A percentile compares a stretch with the other conserved stretches of the same genome.
phyloP scores from a whole-genome alignment of 2,329 filamentous ascomycete genomes.

The Pyrenophora teres region DNA sequence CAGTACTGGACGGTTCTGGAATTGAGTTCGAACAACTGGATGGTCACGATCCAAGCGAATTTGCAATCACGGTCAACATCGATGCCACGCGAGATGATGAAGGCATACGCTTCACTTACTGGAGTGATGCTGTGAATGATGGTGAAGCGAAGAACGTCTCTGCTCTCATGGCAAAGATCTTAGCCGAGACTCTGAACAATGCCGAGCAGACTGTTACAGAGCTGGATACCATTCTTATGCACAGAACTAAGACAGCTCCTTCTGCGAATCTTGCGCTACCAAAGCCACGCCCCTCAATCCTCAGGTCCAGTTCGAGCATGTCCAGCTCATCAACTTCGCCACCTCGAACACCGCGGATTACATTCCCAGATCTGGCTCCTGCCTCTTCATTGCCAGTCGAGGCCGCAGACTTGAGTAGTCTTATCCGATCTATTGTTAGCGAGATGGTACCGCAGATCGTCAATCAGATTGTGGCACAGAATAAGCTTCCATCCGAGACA shows the following conservation, averaged over 20 bases:
- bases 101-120: conserved; percentile 38
- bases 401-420: conserved; percentile 33
- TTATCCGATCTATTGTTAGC: conserved; percentile 40
- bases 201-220: conserved; percentile 33
- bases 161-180: conserved; percentile 31
- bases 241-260: conserved; percentile 9
- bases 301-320: conserved; percentile 6
- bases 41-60: conserved; percentile 41
- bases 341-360: conserved; percentile 21
- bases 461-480: conserved; percentile 37
- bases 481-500: conserved; percentile 25
- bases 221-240: conserved; percentile 26
- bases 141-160: conserved; percentile 35
- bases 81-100: conserved; percentile 39
- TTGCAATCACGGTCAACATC: conserved; percentile 42
- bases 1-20: conserved; percentile 2
- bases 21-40: conserved; percentile 39
- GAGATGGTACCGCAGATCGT: conserved; percentile 44
- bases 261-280: conserved; percentile 6
- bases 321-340: conserved; percentile 21
- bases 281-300: conserved; percentile 9
- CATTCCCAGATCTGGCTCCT: conserved; percentile 13
- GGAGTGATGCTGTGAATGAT: conserved; percentile 39
- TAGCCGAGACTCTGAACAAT: conserved; percentile 27
- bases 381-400: conserved; percentile 6